A percentile compares a stretch with the other conserved stretches of the same genome.
Conservation (phyloP, 805 yeast genomes). For the Candida loeiensis region DNA sequence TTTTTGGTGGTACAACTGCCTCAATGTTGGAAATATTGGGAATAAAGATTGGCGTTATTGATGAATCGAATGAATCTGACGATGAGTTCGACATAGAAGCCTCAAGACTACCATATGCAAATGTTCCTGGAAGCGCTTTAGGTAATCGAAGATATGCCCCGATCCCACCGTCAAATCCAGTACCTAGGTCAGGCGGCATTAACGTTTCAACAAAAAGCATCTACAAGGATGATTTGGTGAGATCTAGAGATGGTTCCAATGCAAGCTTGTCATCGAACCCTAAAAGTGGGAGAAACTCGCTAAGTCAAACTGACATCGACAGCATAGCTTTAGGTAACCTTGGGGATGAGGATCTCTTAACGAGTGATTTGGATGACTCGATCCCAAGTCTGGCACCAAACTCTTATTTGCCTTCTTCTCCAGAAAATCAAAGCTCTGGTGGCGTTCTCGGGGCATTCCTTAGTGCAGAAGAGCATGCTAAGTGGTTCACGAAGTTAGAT, state of each 20-base stretch:
- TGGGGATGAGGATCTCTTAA: constrained; percentile 24
- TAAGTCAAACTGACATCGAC: constrained; percentile 8
- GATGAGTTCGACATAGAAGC: constrained; percentile 95
- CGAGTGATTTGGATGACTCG: constrained; percentile 40
- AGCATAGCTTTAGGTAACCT: constrained; percentile 8
- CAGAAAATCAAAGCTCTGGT: constrained; percentile 10
- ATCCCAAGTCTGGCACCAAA: constrained; percentile 14
- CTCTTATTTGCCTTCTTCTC: constrained; percentile 1
- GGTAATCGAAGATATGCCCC: constrained; percentile 24
- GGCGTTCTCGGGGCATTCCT: constrained; percentile 42
- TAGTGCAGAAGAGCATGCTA: constrained; percentile 68
- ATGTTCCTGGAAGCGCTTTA: constrained; percentile 12
- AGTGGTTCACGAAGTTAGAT: constrained; percentile 92
- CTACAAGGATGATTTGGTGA: constrained; percentile 19
- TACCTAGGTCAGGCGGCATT: constrained; percentile 6
- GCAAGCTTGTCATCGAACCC: constrained; percentile 21
- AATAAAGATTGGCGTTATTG: constrained; percentile 86
- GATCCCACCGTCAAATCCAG: constrained; percentile 11
- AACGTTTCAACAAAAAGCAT: constrained; percentile 11
- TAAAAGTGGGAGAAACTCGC: constrained; percentile 8
- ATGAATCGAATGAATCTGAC: constrained; percentile 70
- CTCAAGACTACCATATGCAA: constrained; percentile 36
- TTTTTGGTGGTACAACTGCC: constrained; percentile 98
- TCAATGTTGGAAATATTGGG: constrained; percentile 95
- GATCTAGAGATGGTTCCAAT: constrained; percentile 31